Conservation (phyloP, 202 grass and related monocot genomes). For the Miscanthus sacchariflorus region DNA sequence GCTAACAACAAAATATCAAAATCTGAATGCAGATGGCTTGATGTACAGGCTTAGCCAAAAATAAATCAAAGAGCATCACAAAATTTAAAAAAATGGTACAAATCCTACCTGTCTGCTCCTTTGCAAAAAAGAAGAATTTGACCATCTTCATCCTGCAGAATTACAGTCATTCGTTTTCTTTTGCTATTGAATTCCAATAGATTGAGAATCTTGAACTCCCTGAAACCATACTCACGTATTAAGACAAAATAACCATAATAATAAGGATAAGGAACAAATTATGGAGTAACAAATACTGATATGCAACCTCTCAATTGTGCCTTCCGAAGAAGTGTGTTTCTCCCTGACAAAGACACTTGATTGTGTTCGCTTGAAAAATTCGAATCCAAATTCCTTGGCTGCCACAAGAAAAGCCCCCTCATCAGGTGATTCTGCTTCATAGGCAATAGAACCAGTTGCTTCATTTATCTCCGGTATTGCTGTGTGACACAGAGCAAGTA, state of each 20-base stretch:
- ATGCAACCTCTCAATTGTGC: slow-evolving; percentile 73
- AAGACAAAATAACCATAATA: slow-evolving; percentile 36
- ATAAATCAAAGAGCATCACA: slow-evolving; percentile 13
- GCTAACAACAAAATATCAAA: slow-evolving; percentile 21
- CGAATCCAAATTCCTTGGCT: slow-evolving; percentile 96
- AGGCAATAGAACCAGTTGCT: slow-evolving; percentile 71
- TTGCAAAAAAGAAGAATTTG: slow-evolving; percentile 97
- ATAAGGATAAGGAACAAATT: slow-evolving; percentile 25
- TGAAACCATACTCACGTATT: slow-evolving; percentile 47
- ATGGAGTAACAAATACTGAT: slow-evolving; percentile 34
- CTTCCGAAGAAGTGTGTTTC: slow-evolving; percentile 69
- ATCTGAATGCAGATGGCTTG: slow-evolving; percentile 13
- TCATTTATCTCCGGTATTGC: slow-evolving; percentile 89
- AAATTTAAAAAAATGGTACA: slow-evolving; percentile 29
- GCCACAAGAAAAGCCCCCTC: slow-evolving; percentile 96
- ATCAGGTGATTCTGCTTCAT: slow-evolving; percentile 98
- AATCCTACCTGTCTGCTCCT: slow-evolving; percentile 86
- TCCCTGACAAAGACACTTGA: slow-evolving; percentile 75
- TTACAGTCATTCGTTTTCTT: slow-evolving; percentile 98
- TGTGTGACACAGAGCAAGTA: slow-evolving; percentile 88
- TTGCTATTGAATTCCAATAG: slow-evolving; percentile 99
- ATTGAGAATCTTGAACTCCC: slow-evolving; percentile 99
- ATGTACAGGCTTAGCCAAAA: slow-evolving; percentile 30
- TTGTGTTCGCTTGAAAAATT: slow-evolving; percentile 95
- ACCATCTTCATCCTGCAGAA: slow-evolving; percentile 88